Evolutionary conservation across 2,329 filamentous ascomycete genomes (phyloP).

Genomic region (Ilyonectria destructans): DNA sequence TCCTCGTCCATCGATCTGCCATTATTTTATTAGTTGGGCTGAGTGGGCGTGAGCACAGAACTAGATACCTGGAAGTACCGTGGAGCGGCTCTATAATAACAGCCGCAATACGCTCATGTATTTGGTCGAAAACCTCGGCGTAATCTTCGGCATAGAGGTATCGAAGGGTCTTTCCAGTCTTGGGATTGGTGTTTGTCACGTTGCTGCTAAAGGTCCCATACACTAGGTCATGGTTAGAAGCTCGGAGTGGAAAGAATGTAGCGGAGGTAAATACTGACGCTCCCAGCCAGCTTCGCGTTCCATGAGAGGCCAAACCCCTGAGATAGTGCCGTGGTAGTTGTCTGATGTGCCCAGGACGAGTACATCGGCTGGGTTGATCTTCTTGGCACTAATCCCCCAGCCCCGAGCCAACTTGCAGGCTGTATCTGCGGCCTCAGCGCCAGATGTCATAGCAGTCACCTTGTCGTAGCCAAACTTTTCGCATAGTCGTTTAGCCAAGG

Average conservation of each 20-base stretch:
- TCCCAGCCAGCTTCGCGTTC: not conserved
- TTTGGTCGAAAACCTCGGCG: constrained; percentile 6
- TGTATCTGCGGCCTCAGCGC: constrained; percentile 32
- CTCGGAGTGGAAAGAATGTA: not conserved
- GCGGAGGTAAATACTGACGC: not conserved
- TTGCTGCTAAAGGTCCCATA: constrained; percentile 15
- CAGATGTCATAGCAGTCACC: constrained; percentile 23
- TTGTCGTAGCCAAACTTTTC: constrained; percentile 34
- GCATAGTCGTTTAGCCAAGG: constrained; percentile 24
- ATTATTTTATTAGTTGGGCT: too few relatives aligned
- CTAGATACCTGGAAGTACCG: not conserved
- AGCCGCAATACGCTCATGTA: not conserved
- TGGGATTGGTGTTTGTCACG: constrained; percentile 19
- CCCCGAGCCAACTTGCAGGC: constrained; percentile 34
- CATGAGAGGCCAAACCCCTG: constrained; percentile 27
- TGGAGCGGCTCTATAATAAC: constrained; percentile 21
- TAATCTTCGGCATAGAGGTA: constrained; percentile 14
- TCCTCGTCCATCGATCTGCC: constrained; percentile 19
- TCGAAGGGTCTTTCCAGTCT: constrained; percentile 19
- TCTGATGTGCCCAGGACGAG: constrained; percentile 26
- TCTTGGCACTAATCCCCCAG: constrained; percentile 23
- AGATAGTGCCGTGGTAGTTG: constrained; percentile 26
- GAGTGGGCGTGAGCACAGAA: too few relatives aligned
- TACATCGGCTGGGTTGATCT: constrained; percentile 16
- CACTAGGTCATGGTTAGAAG: not conserved